phyloP scores from a whole-genome alignment of 2,329 filamentous ascomycete genomes.

The Diplodia seriata region DNA sequence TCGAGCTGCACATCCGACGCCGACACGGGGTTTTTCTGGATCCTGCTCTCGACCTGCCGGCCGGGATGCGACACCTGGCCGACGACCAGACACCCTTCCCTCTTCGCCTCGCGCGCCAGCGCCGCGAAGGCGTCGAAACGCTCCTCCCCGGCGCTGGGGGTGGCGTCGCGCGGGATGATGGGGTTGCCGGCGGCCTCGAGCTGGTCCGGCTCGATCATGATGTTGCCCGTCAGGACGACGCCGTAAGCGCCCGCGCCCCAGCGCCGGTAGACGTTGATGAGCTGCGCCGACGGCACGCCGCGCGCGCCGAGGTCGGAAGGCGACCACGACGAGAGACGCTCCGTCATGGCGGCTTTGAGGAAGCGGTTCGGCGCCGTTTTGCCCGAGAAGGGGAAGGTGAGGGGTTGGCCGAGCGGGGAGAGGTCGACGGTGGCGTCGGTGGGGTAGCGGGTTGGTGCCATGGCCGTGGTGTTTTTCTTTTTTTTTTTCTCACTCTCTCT shows the following conservation, averaged over 20 bases:
- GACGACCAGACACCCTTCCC: slow-evolving; percentile 64
- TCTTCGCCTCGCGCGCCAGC: slow-evolving; percentile 62
- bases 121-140: slow-evolving; percentile 67
- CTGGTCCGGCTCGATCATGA: slow-evolving; percentile 65
- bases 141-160: slow-evolving; percentile 58
- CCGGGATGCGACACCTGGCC: slow-evolving; percentile 70
- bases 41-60: slow-evolving; percentile 56
- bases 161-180: slow-evolving; percentile 62
- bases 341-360: slow-evolving; percentile 72
- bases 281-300: slow-evolving; percentile 61
- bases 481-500: background rate
- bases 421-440: slow-evolving; percentile 50
- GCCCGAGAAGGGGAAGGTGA: slow-evolving; percentile 57
- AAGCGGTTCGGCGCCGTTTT: slow-evolving; percentile 69
- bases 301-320: slow-evolving; percentile 59
- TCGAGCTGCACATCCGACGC: slow-evolving; percentile 55
- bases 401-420: slow-evolving; percentile 52
- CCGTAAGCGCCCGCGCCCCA: slow-evolving; percentile 59
- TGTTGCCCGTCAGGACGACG: slow-evolving; percentile 68
- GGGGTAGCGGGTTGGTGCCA: slow-evolving; percentile 50
- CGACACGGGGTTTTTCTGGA: slow-evolving; percentile 55
- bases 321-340: slow-evolving; percentile 68
- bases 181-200: slow-evolving; percentile 62
- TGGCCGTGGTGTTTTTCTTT: slow-evolving; percentile 35
- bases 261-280: slow-evolving; percentile 60